Evolutionary conservation across 108 stramenopile species (phyloP).

Genomic region (Chaetoceros muelleri): DNA sequence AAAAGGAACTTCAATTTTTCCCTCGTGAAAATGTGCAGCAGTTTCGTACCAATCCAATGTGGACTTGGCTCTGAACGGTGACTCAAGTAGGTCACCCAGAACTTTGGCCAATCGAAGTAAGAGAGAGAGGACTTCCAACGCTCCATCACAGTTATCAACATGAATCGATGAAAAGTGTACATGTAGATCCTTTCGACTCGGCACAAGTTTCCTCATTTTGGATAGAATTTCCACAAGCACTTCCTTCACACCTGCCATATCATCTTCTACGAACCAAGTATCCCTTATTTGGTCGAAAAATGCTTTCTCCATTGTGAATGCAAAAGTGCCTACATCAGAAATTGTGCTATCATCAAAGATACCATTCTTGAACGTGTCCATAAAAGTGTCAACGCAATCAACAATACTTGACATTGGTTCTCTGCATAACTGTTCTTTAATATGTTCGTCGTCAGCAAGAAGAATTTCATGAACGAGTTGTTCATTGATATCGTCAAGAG

Average conservation of each 20-base stretch:
- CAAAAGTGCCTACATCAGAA: not conserved
- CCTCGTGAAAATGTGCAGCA: not conserved
- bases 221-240: not conserved
- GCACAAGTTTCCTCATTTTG: conserved; percentile 1
- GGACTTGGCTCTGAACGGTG: not conserved
- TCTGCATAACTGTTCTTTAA: not conserved
- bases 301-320: not conserved
- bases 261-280: not conserved
- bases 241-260: too few species aligned
- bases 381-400: conserved; percentile 1
- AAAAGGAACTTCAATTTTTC: not conserved
- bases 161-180: not conserved
- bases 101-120: not conserved
- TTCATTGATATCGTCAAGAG: not conserved
- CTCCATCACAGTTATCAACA: not conserved
- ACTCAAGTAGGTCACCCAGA: not conserved
- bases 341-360: not conserved
- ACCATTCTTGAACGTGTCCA: not conserved
- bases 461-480: conserved; percentile 1
- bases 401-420: not conserved
- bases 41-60: conserved; percentile 1
- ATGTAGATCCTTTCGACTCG: conserved; percentile 7
- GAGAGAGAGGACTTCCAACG: not conserved
- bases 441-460: not conserved
- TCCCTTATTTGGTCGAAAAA: conserved; percentile 1